Base-by-base conservation (phyloP, 768 basidiomycete genomes). In the Boletus tomentosulus region DNA sequence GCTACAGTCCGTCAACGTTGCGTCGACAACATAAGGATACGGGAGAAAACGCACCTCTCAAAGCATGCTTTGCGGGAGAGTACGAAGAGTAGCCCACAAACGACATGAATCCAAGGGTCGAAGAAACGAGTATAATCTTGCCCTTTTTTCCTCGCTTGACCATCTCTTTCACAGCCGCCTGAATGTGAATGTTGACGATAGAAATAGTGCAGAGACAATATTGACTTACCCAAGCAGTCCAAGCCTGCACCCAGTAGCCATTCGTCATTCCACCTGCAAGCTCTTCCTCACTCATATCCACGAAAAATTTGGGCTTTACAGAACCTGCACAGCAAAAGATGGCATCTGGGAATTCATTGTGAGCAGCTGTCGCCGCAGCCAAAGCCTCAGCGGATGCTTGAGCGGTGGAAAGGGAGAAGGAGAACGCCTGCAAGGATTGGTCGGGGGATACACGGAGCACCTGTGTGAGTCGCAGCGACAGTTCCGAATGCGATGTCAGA, bases 51-150 rank as follows among this genome's bases (percentile, higher is more conserved):
- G 41, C 58, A 92, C 92, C 92, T 71, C 91, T 74, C 6, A 96
- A 66, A 8, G 94, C 94, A 61, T 89, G 87, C 66, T 96, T 96
- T 10, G 83, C 86, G 0, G 92, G 90, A 0, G 88, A 75, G 68
- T 96, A 96, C 1, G 83, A 80, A 2, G 86, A 76, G 61, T 85
- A 96, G 0, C 94, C 93, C 3, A 88, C 71, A 51, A 93, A 81
- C 2, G 82, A 78, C 75, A 92, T 85, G 61, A 84, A 84, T 1
- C 84, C 88, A 11, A 93, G 70, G 6, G 84, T 81, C 0, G 89
- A 92, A 1, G 84, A 84, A 25, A 90, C 80, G 38, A 96, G 81
- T 16, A 89, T 75, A 37, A 93, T 84, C 65, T 87, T 91, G 22
- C 87, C 81, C 55, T 80, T 78, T 22, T 72, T 68, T 33, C 76